phyloP scores from a whole-genome alignment of 2,329 filamentous ascomycete genomes.

The Fusarium sp. region DNA sequence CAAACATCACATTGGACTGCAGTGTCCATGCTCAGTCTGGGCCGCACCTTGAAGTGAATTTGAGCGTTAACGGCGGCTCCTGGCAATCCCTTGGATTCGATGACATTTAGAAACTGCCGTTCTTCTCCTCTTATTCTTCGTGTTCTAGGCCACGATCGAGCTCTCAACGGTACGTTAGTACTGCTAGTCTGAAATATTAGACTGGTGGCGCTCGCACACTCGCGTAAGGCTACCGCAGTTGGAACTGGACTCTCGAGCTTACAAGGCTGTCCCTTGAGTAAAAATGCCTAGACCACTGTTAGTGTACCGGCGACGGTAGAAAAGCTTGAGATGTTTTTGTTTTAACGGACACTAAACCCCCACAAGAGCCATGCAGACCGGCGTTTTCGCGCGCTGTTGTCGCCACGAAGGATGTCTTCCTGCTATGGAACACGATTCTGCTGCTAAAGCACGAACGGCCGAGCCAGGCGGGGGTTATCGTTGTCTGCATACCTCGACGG shows the following conservation, averaged over 20 bases:
- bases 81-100: not conserved
- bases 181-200: slow-evolving; percentile 21
- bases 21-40: slow-evolving; percentile 9
- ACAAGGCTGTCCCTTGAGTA: slow-evolving; percentile 41
- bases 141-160: slow-evolving; percentile 40
- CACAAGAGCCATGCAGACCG: slow-evolving; percentile 31
- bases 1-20: not conserved
- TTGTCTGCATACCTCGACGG: slow-evolving; percentile 6
- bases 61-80: slow-evolving; percentile 8
- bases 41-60: not conserved
- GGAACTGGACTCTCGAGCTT: slow-evolving; percentile 15
- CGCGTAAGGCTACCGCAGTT: slow-evolving; percentile 31
- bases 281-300: slow-evolving; percentile 28
- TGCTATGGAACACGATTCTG: slow-evolving; percentile 22
- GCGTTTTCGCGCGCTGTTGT: slow-evolving; percentile 21
- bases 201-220: slow-evolving; percentile 37
- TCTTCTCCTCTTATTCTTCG: slow-evolving; percentile 8
- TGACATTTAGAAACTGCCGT: not conserved
- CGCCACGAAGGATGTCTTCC: slow-evolving; percentile 28
- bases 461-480: slow-evolving; percentile 6
- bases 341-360: slow-evolving; percentile 20
- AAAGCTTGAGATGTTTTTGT: slow-evolving; percentile 20
- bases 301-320: slow-evolving; percentile 16
- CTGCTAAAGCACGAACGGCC: slow-evolving; percentile 1
- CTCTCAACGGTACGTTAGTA: slow-evolving; percentile 16